Base-by-base conservation (phyloP, 2,329 filamentous ascomycete species). In the Trichoderma koningiopsis region DNA sequence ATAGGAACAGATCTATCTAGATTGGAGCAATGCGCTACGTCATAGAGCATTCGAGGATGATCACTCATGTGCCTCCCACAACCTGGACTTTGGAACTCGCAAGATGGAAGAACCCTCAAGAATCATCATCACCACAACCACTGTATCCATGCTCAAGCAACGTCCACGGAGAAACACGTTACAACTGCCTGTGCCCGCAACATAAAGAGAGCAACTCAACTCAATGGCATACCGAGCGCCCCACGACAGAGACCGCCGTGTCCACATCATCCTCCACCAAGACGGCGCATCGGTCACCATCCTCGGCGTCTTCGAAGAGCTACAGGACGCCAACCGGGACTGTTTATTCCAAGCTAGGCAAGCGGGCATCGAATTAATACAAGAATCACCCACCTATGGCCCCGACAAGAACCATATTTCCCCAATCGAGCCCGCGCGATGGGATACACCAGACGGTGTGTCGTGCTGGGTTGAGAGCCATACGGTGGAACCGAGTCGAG, bases 381-480 rank as follows among this genome's bases (percentile, higher is more conserved):
- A 68, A 43, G 29, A 43, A 11, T 63, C 63, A n/a, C 59, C 70
- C 1, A 71, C 74, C 19, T 35, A 47, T 19, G 70, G 69, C 7
- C 72, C 70, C 22, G 72, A 70, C 31, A 62, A 65, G 35, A 61
- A 59, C 10, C 57, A 68, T 37, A 72, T 76, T 61, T 60, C 71
- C 7, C 72, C 74, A 22, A 31, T 72, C 35, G 72, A 78, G 68
- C 80, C 78, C 5, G 57, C 77, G 57, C 72, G 78, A 66, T 81
- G 80, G 80, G 75, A 79, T 22, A 75, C 77, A 22, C 72, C 78
- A 7, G 79, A 80, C 27, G 80, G 80, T 5, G 72, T 73, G 53
- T 72, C 77, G 11, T 79, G 77, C 65, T 81, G 79, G 79, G 80
- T 81, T 35, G 80, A 81, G 75, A 70, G 73, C 49, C 79, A 81